phyloP scores from a whole-genome alignment of 176 grass and related monocot species.

The Puya raimondii region DNA sequence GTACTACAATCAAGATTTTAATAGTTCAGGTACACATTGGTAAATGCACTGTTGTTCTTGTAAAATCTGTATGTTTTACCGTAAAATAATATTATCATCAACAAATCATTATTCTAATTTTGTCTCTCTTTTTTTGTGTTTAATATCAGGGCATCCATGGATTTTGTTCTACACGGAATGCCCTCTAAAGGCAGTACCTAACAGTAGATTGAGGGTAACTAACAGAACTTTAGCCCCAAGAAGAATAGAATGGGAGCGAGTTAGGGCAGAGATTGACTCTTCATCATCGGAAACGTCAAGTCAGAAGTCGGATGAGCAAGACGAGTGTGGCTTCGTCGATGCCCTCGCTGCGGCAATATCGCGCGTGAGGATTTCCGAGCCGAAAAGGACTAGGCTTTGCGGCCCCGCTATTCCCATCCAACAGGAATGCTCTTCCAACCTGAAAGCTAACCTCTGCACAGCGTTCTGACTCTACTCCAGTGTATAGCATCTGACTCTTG shows the following conservation, averaged over 20 bases:
- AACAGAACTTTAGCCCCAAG: conserved; percentile 29
- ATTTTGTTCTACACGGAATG: conserved; percentile 56
- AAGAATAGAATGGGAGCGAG: conserved; percentile 30
- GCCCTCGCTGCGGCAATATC: conserved; percentile 62
- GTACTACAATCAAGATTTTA: too few relatives aligned
- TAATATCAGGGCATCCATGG: conserved; percentile 84
- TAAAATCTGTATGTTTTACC: background rate
- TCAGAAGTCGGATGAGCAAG: conserved; percentile 36
- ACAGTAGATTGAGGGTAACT: conserved; percentile 29
- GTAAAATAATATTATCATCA: background rate
- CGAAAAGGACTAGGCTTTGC: conserved; percentile 50
- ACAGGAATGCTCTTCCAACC: conserved; percentile 53
- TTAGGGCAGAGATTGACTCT: conserved; percentile 31
- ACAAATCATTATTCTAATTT: background rate
- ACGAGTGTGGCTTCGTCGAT: conserved; percentile 59
- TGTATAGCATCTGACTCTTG: conserved; percentile 25
- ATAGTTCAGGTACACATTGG: too few relatives aligned
- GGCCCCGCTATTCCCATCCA: conserved; percentile 36
- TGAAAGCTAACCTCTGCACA: conserved; percentile 64
- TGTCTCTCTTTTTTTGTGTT: conserved; percentile 5
- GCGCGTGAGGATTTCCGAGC: conserved; percentile 56
- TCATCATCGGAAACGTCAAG: conserved; percentile 29
- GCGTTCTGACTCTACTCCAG: conserved; percentile 38
- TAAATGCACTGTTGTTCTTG: background rate
- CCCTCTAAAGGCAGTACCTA: conserved; percentile 32